A percentile compares a stretch with the other conserved stretches of the same genome.
Conservation (phyloP, 2,329 filamentous ascomycete species). For the Huntiella abstrusa region DNA sequence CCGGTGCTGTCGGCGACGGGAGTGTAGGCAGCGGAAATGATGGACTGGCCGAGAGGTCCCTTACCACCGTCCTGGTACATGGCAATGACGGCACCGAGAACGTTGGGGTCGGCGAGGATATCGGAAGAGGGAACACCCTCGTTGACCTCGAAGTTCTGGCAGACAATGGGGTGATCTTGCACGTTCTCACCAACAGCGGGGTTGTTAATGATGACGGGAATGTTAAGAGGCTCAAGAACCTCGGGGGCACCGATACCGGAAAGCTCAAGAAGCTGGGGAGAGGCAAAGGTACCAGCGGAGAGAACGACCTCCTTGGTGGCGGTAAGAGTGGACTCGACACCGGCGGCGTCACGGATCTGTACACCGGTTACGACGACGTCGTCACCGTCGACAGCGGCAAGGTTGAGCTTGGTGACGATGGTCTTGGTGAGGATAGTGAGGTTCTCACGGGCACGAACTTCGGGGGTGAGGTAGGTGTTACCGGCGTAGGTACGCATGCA, state of each 20-base stretch:
- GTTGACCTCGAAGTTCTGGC: slow-evolving; percentile 24
- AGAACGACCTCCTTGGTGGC: slow-evolving; percentile 30
- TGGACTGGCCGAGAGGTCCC: slow-evolving; percentile 22
- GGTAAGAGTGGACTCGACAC: slow-evolving; percentile 13
- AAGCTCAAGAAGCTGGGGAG: slow-evolving; percentile 31
- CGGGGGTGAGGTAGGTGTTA: slow-evolving; percentile 19
- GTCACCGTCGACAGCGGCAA: slow-evolving; percentile 14
- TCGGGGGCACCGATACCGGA: slow-evolving; percentile 28
- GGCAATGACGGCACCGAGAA: slow-evolving; percentile 17
- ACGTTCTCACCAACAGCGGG: slow-evolving; percentile 41
- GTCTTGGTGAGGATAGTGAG: slow-evolving; percentile 19
- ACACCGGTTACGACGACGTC: slow-evolving; percentile 19
- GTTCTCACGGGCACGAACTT: slow-evolving; percentile 14
- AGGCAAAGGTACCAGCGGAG: slow-evolving; percentile 30
- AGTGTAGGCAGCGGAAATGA: slow-evolving; percentile 20
- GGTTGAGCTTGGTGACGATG: slow-evolving; percentile 18
- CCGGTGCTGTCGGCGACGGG: slow-evolving; percentile 18
- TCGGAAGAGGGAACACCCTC: slow-evolving; percentile 17
- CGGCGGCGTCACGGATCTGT: slow-evolving; percentile 10
- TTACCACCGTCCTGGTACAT: slow-evolving; percentile 20
- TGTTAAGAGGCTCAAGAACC: slow-evolving; percentile 24
- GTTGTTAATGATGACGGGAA: slow-evolving; percentile 27
- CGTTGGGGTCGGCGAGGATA: slow-evolving; percentile 18
- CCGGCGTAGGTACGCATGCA: slow-evolving; percentile 18
- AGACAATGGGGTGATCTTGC: slow-evolving; percentile 26